Conservation (phyloP, 2,329 filamentous ascomycete species). For the Decorospora gaudefroyi region DNA sequence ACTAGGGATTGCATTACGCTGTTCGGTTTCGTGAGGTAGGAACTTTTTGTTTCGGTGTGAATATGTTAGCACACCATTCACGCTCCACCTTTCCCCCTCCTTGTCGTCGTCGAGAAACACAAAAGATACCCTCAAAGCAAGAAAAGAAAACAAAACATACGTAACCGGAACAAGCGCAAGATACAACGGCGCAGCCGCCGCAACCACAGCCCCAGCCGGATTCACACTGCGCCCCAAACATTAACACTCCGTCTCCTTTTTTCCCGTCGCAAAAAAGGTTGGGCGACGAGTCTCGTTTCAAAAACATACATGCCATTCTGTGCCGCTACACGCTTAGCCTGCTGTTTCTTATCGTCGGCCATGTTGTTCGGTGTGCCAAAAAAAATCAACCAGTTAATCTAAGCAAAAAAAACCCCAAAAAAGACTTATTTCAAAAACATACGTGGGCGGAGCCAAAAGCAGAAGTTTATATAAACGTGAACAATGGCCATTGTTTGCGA, state of each 20-base stretch:
- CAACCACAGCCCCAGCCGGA: slow-evolving; percentile 19
- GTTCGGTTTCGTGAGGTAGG: slow-evolving; percentile 27
- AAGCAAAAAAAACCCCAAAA: too few relatives aligned
- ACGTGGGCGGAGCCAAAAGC: too few relatives aligned
- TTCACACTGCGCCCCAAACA: slow-evolving; percentile 14
- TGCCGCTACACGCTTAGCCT: slow-evolving; percentile 20
- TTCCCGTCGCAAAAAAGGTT: too few relatives aligned
- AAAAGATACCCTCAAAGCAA: too few relatives aligned
- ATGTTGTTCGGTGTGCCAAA: slow-evolving; percentile 11
- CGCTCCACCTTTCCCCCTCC: too few relatives aligned
- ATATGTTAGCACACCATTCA: too few relatives aligned
- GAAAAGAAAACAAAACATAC: slow-evolving; percentile 6
- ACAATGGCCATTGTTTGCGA: too few relatives aligned
- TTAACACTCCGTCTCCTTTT: background rate
- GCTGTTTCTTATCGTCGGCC: slow-evolving; percentile 28
- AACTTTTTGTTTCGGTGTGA: slow-evolving; percentile 2
- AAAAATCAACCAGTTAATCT: too few relatives aligned
- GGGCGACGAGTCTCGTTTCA: too few relatives aligned
- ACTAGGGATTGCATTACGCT: slow-evolving; percentile 27
- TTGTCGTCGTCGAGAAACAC: too few relatives aligned
- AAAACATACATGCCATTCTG: slow-evolving; percentile 25
- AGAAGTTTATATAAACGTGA: too few relatives aligned
- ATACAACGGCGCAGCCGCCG: slow-evolving; percentile 27
- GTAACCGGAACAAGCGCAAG: slow-evolving; percentile 28
- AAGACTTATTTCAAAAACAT: too few relatives aligned